Conservation (phyloP, 1,139 yeast genomes). For the Kluyveromyces sp. region DNA sequence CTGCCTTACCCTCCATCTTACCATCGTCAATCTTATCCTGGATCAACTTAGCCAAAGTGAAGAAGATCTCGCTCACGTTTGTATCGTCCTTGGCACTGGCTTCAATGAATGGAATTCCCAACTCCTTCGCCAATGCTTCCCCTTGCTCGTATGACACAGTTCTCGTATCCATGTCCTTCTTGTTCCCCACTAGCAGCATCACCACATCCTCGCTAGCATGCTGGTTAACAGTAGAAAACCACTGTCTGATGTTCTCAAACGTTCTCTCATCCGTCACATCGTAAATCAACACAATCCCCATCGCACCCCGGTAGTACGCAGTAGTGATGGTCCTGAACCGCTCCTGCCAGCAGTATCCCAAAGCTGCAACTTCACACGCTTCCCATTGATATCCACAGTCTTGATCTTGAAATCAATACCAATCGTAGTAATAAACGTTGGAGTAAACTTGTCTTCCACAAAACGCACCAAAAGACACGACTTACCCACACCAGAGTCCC, state of each 20-base stretch:
- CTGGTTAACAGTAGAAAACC: constrained; percentile 93
- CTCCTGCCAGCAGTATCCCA: constrained; percentile 99
- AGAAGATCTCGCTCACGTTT: constrained; percentile 87
- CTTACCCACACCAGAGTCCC: constrained; percentile 97
- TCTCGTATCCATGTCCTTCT: constrained; percentile 72
- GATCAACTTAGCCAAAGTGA: constrained; percentile 81
- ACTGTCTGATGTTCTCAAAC: constrained; percentile 73
- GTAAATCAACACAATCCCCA: constrained; percentile 93
- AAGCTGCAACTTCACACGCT: constrained; percentile 86
- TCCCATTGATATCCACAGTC: constrained; percentile 89
- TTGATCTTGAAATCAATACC: constrained; percentile 98
- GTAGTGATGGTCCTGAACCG: constrained; percentile 96
- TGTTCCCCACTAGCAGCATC: constrained; percentile 88
- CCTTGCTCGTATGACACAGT: constrained; percentile 86
- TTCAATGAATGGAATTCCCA: constrained; percentile 87
- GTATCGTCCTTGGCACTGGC: constrained; percentile 92
- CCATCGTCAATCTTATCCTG: constrained; percentile 60
- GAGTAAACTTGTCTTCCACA: constrained; percentile 95
- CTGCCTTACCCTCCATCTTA: constrained; percentile 19
- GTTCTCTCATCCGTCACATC: constrained; percentile 95
- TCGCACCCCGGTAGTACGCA: constrained; percentile 97
- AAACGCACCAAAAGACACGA: constrained; percentile 90
- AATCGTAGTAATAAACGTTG: constrained; percentile 91
- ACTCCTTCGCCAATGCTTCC: constrained; percentile 75
- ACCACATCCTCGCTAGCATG: constrained; percentile 96